These are phyloP conservation scores for Coniophora puteana DNA, from an alignment of 1,284 basidiomycete genomes.

Conservation along the genomic window DNA sequence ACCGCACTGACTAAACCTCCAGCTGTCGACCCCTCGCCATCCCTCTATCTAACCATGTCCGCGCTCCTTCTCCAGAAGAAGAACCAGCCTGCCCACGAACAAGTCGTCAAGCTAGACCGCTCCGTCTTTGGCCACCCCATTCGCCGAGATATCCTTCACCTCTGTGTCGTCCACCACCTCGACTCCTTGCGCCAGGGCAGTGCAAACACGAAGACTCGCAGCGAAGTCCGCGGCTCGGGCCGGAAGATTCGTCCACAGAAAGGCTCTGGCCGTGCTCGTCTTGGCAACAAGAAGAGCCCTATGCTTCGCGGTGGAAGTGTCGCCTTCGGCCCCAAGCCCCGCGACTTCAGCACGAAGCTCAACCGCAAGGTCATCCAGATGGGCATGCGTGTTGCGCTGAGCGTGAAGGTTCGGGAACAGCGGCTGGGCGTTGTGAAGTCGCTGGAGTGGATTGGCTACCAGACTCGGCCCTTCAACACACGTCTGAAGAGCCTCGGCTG, in stretches of 20 bases:
- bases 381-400: constrained; percentile 89
- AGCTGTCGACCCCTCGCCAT: constrained; percentile 42
- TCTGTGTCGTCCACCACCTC: constrained; percentile 88
- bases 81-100: constrained; percentile 35
- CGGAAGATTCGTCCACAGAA: constrained; percentile 91
- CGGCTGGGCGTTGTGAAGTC: constrained; percentile 73
- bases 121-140: constrained; percentile 85
- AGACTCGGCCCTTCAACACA: constrained; percentile 59
- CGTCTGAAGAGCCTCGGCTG: constrained; percentile 60
- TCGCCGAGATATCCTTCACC: constrained; percentile 89
- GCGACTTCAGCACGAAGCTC: constrained; percentile 88
- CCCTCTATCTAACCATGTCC: constrained; percentile 58
- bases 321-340: constrained; percentile 86
- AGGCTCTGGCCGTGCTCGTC: constrained; percentile 85
- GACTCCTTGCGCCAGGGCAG: constrained; percentile 87
- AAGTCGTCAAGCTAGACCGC: constrained; percentile 74
- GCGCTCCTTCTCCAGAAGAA: constrained; percentile 47
- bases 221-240: constrained; percentile 87
- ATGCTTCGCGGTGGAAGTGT: constrained; percentile 92
- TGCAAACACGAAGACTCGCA: constrained; percentile 89
- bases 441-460: constrained; percentile 67
- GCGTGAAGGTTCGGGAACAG: constrained; percentile 74
- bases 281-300: constrained; percentile 87
- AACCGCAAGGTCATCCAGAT: constrained; percentile 89
- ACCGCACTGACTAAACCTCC: neutral